phyloP scores from a whole-genome alignment of 2,329 filamentous ascomycete species.

The Colletotrichum musae region DNA sequence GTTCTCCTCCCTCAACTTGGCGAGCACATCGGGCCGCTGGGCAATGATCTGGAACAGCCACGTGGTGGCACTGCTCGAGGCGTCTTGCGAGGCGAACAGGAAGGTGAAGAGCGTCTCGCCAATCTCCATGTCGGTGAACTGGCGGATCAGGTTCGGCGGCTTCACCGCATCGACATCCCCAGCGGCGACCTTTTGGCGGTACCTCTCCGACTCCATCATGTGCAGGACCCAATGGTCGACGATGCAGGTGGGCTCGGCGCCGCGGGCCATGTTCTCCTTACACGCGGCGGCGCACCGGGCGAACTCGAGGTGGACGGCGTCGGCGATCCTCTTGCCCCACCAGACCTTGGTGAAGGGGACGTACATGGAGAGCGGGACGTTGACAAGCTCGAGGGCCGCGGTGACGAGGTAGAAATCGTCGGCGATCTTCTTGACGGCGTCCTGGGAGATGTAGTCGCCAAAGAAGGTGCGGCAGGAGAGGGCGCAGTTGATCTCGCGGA shows the following conservation, averaged over 20 bases:
- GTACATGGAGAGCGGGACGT: slow-evolving; percentile 79
- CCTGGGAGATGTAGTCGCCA: slow-evolving; percentile 82
- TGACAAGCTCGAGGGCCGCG: slow-evolving; percentile 84
- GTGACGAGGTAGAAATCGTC: slow-evolving; percentile 86
- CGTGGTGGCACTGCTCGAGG: slow-evolving; percentile 66
- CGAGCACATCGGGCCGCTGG: slow-evolving; percentile 64
- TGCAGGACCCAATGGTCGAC: slow-evolving; percentile 83
- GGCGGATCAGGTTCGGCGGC: slow-evolving; percentile 62
- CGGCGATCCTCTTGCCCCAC: slow-evolving; percentile 82
- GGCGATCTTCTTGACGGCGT: slow-evolving; percentile 80
- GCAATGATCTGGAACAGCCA: slow-evolving; percentile 68
- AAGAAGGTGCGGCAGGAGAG: slow-evolving; percentile 85
- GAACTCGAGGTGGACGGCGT: slow-evolving; percentile 80
- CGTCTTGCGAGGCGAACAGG: slow-evolving; percentile 68
- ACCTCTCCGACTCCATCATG: slow-evolving; percentile 80
- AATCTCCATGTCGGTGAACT: slow-evolving; percentile 66
- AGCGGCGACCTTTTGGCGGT: slow-evolving; percentile 74
- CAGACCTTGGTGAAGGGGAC: slow-evolving; percentile 83
- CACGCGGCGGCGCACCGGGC: slow-evolving; percentile 79
- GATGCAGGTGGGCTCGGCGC: slow-evolving; percentile 78
- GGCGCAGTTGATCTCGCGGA: slow-evolving; percentile 85
- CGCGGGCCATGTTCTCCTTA: slow-evolving; percentile 79
- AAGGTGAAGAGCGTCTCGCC: slow-evolving; percentile 67
- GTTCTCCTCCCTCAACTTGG: slow-evolving; percentile 63
- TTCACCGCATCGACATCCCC: slow-evolving; percentile 62